Conservation (phyloP, 164 flowering plant genomes). For the Euptelea pleiosperma region DNA sequence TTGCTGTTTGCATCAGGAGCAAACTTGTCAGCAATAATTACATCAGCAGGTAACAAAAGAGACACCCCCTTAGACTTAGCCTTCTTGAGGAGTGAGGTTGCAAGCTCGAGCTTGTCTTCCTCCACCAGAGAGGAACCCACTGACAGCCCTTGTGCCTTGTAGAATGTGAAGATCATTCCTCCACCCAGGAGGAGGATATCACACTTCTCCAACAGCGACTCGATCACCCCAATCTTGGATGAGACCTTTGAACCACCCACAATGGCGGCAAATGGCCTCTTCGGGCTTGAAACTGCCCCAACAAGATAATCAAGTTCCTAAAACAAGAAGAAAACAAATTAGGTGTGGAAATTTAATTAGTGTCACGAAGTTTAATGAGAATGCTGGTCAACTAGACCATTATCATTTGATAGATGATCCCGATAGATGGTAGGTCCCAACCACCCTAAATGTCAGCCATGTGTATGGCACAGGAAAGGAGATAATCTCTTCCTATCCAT, state of each 20-base stretch:
- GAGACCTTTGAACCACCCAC: conserved; percentile 87
- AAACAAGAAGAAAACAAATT: conserved; percentile 7
- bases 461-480: background rate
- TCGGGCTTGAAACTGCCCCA: conserved; percentile 71
- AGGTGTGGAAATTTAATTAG: background rate
- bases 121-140: conserved; percentile 80
- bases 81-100: conserved; percentile 62
- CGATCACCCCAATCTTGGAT: conserved; percentile 80
- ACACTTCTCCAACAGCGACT: conserved; percentile 66
- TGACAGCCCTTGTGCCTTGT: conserved; percentile 76
- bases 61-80: conserved; percentile 77
- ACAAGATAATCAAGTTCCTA: conserved; percentile 82
- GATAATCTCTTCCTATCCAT: background rate
- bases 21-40: conserved; percentile 75
- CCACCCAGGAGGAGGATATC: conserved; percentile 76
- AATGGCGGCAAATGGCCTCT: conserved; percentile 84
- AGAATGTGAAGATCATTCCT: conserved; percentile 83
- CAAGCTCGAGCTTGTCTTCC: conserved; percentile 74
- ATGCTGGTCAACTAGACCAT: too few species aligned
- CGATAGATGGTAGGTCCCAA: too few species aligned
- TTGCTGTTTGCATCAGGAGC: conserved; percentile 84
- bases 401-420: too few species aligned
- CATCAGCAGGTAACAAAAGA: conserved; percentile 68
- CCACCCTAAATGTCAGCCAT: too few species aligned
- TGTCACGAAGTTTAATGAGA: too few species aligned